Evolutionary conservation across 1,284 basidiomycete genomes (phyloP), one percentile per base, ranked within the genome.

Genomic region (Inonotus obliquus): DNA sequence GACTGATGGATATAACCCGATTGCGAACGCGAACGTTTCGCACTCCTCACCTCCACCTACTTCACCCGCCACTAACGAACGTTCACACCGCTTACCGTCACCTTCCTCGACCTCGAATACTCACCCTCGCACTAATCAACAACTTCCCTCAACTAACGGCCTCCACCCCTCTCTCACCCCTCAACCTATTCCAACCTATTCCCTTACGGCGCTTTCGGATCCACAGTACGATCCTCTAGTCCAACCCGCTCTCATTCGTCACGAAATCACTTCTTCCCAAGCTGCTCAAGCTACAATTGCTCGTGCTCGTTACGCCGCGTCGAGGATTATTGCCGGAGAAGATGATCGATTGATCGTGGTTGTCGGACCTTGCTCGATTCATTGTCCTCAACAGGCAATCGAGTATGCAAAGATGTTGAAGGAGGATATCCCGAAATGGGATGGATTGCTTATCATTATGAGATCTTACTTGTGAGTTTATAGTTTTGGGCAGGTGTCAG

Each of bases 331-430:
- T 47, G 84, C 89, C 2, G 93, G 94, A 27, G 82, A 85, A 52
- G 94, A 96, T 69, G 89, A 93, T 68, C 85, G 94, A 54, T 67
- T 98, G 1, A 79, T 98, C 54, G 94, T 97, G 71, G 81, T 98
- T 68, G 91, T 97, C 65, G 96, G 96, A 3, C 96, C 96, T 19
- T 99, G 96, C 80, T 96, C 93, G 2, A 97, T 99, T 67, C 96
- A 99, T 75, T 92, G 87, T 32, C 77, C 92, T 3, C 85, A 89
- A 54, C 92, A 96, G 73, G 96, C 96, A 2, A 76, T 95, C 64
- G 92, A 95, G 72, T 99, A 99, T 73, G 96, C 95, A 35, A 77
- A 79, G 32, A 79, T 87, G 41, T 82, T 97, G 69, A 88, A 86
- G 69, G 77, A 79, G 1, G 88, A 89, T 72, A 82, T 90, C 37